Base-by-base conservation (phyloP, 768 basidiomycete species). In the Strobilomyces confusus region DNA sequence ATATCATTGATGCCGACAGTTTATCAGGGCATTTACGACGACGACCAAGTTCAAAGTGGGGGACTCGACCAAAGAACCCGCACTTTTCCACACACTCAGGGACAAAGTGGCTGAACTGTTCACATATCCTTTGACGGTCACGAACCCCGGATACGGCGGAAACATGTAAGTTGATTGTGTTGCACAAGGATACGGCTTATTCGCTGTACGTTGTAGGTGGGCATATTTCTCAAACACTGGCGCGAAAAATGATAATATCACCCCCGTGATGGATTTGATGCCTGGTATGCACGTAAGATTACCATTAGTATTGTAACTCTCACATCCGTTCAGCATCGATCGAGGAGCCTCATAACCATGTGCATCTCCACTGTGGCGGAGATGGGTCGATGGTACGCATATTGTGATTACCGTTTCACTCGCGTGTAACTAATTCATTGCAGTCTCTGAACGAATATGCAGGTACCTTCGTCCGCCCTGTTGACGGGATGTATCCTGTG, bases 311-410 rank as follows among this genome's bases (percentile, higher is more conserved):
- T 22, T 13, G 8, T 44, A 15, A 23, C 36, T 23, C 32, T 59
- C 5, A 63, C 20, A 45, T 0, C 43, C n/a, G 12, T 19, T 2
- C 34, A 62, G 61, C 55, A 2, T 63, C 61, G 14, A 1, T 62
- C 19, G 61, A 62, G 38, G 61, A 63, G 34, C 22, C 61, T 30
- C 61, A 62, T 3, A 62, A 62, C 50, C 49, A 37, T 48, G 23
- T 63, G 2, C 61, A 62, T 50, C 36, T 62, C 7, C 44, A 62
- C 37, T 19, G 17, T 29, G 42, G 25, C 8, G 61, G 61, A 0
- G 61, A 57, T 14, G 61, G 61, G 13, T 4, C 42, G 2, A 63
- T 62, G 61, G 61, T 62, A 52, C 2, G 58, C 22, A 22, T 3
- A 6, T 38, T 38, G 8, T 15, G 6, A 1, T 43, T 17, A 1